Evolutionary conservation across 257 asterid species (phyloP).

Genomic region (Rehmannia glutinosa): DNA sequence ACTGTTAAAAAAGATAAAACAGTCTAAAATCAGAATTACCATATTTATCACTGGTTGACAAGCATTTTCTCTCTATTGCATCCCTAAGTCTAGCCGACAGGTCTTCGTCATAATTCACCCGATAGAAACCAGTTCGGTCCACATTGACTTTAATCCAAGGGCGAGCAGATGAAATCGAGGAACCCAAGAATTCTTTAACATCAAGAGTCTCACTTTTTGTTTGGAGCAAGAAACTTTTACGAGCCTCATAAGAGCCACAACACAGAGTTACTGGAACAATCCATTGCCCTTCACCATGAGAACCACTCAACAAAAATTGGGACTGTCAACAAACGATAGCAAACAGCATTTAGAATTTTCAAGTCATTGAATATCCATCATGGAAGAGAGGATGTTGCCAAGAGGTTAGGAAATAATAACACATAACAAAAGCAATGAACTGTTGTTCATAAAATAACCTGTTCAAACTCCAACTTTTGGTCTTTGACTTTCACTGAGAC

Average conservation of each 20-base stretch:
- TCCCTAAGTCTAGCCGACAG: conserved; percentile 74
- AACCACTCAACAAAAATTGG: conserved; percentile 69
- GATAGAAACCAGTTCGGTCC: conserved; percentile 78
- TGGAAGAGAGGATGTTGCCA: too few species aligned
- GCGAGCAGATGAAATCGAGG: conserved; percentile 37
- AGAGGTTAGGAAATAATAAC: background rate
- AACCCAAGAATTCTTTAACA: conserved; percentile 51
- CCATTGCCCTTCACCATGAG: conserved; percentile 92
- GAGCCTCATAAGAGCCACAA: conserved; percentile 64
- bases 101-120: conserved; percentile 85
- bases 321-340: conserved; percentile 46
- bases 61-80: conserved; percentile 69
- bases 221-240: conserved; percentile 70
- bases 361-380: too few species aligned
- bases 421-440: conserved; percentile 6
- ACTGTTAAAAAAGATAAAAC: background rate
- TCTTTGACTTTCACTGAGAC: conserved; percentile 68
- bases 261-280: conserved; percentile 81
- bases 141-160: conserved; percentile 82
- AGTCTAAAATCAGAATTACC: conserved; percentile 39
- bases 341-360: conserved; percentile 17
- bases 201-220: conserved; percentile 56
- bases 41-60: conserved; percentile 72
- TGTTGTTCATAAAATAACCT: conserved; percentile 41
- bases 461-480: conserved; percentile 75